phyloP scores from a whole-genome alignment of 768 basidiomycete genomes.

The Nevesoporus exiguus region DNA sequence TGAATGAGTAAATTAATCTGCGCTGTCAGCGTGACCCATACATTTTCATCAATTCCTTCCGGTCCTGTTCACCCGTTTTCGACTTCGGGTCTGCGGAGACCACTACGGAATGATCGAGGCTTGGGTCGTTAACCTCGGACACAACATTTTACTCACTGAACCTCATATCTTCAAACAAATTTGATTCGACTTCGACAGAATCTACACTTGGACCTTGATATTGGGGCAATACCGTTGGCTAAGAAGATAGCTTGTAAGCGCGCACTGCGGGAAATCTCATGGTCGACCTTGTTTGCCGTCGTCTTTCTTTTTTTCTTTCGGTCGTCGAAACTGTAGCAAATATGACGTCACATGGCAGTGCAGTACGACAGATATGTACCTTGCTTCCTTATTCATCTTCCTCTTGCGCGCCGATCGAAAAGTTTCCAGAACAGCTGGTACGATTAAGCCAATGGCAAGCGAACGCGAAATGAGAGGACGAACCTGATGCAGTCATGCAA shows the following conservation, averaged over 20 bases:
- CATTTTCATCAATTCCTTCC: constrained; percentile 66
- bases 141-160: constrained; percentile 60
- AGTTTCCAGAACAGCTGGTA: constrained; percentile 54
- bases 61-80: constrained; percentile 62
- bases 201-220: constrained; percentile 64
- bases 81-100: constrained; percentile 75
- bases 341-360: background rate
- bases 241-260: background rate
- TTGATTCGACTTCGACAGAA: constrained; percentile 54
- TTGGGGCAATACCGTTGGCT: constrained; percentile 62
- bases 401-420: constrained; percentile 66
- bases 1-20: constrained; percentile 1
- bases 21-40: constrained; percentile 29
- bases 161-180: constrained; percentile 69
- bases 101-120: constrained; percentile 39
- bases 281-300: constrained; percentile 25
- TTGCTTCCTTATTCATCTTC: constrained; percentile 62
- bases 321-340: constrained; percentile 30
- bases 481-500: constrained; percentile 70
- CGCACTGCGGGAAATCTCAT: background rate
- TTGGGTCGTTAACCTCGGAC: background rate
- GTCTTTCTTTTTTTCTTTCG: constrained; percentile 31
- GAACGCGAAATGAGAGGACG: background rate
- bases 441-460: background rate
- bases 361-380: constrained; percentile 33